Base-by-base conservation (phyloP, 768 basidiomycete species). In the Boletus vermiculosoides region DNA sequence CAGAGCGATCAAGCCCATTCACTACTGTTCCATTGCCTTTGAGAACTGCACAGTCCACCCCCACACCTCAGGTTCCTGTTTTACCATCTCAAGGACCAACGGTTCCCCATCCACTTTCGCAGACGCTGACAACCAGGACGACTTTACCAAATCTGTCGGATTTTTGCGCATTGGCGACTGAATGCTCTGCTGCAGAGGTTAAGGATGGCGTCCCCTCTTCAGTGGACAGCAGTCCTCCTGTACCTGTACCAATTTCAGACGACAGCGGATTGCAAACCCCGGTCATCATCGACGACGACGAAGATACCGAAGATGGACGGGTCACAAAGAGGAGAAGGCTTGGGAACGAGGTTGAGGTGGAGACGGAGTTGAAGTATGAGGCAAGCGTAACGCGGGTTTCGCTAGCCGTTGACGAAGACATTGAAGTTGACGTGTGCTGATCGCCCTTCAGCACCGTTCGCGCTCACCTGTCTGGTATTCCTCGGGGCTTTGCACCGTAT, bases 281-380 rank as follows among this genome's bases (percentile, higher is more conserved):
- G n/a, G 80, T 85, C 34, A 74, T 88, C 41, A 73, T 85, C 45
- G 76, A 85, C 33, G 86, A 74, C 37, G 75, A 88, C n/a, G 86
- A 87, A 52, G 80, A 80, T 25, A 59, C 63, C 34, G 78, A 81
- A 39, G 78, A 83, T 45, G 79, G 76, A 36, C 84, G 85, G 44
- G 78, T 73, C 30, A 67, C 74, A 51, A 90, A 88, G 73, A 81
- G 80, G 60, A 78, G 87, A 64, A 69, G 70, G 53, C 59, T 78
- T 39, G 70, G 62, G 25, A 61, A 53, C 31, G 44, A 56, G 22
- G 42, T 15, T 39, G 54, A 51, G 20, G 22, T 39, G 22, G 30
- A 28, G 54, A 41, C 42, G 22, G 40, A 44, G 25, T 33, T 30
- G 50, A 56, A 48, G 34, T 37, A 39, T 31, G 59, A 53, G n/a